Percentiles rank a stretch among this genome's conserved stretches.
These are phyloP conservation scores for Protea cynaroides DNA, from an alignment of 164 flowering plant genomes.

Conservation along the genomic window DNA sequence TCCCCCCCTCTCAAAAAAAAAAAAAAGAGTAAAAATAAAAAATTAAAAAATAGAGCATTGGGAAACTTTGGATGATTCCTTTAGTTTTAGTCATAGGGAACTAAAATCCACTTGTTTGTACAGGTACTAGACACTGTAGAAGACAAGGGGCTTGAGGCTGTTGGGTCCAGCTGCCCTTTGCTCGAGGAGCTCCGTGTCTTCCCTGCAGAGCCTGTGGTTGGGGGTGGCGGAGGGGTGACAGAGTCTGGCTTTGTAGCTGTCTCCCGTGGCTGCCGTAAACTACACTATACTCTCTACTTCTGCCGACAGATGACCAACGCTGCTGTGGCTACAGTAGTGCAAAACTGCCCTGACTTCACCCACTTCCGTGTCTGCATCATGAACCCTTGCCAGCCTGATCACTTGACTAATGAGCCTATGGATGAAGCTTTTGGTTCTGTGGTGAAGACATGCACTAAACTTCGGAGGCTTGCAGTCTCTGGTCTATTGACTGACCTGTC, in stretches of 20 bases:
- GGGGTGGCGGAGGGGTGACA: slow-evolving; percentile 38
- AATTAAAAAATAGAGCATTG: too few relatives aligned
- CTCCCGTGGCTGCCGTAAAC: slow-evolving; percentile 70
- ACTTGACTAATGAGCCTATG: slow-evolving; percentile 61
- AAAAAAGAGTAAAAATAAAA: too few relatives aligned
- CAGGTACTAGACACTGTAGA: slow-evolving; percentile 71
- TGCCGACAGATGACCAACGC: slow-evolving; percentile 81
- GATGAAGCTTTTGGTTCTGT: slow-evolving; percentile 82
- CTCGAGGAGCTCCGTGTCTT: slow-evolving; percentile 84
- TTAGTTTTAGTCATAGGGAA: too few relatives aligned
- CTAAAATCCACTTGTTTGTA: background rate
- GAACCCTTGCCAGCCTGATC: slow-evolving; percentile 61
- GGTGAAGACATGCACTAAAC: slow-evolving; percentile 57
- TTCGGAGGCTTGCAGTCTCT: slow-evolving; percentile 67
- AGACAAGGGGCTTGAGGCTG: slow-evolving; percentile 74
- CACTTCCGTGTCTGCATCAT: slow-evolving; percentile 81
- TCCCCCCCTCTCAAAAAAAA: too few relatives aligned
- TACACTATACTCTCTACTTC: slow-evolving; percentile 69
- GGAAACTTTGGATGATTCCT: too few relatives aligned
- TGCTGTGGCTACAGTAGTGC: slow-evolving; percentile 55
- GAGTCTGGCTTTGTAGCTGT: slow-evolving; percentile 72
- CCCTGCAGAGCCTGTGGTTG: slow-evolving; percentile 58
- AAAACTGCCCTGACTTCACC: slow-evolving; percentile 73
- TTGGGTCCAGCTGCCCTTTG: slow-evolving; percentile 48
- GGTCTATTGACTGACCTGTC: slow-evolving; percentile 67